These are phyloP conservation scores for Aspergillus pseudoterreus DNA, from an alignment of 2,329 filamentous ascomycete genomes.

Conservation along the genomic window DNA sequence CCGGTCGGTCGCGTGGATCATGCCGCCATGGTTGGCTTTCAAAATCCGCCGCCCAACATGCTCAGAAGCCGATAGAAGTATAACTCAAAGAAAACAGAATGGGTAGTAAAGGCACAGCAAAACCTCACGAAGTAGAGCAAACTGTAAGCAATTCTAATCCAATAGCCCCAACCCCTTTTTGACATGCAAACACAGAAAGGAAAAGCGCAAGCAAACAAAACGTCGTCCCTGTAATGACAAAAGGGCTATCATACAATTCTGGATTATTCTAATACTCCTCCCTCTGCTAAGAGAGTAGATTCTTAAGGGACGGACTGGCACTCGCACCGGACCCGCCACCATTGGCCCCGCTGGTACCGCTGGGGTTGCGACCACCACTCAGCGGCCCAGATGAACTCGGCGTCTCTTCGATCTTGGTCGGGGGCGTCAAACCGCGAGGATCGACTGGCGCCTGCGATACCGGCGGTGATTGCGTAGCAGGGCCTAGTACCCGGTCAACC, in stretches of 20 bases:
- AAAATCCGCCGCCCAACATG: no score
- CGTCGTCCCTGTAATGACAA: constrained; percentile 1
- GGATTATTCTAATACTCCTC: neutral
- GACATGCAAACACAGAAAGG: constrained; percentile 5
- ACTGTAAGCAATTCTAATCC: constrained; percentile 4
- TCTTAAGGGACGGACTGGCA: constrained; percentile 71
- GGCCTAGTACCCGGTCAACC: constrained; percentile 33
- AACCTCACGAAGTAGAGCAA: neutral
- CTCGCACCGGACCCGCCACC: constrained; percentile 58
- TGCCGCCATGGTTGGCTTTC: no score
- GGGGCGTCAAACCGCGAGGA: constrained; percentile 31
- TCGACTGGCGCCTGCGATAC: constrained; percentile 32
- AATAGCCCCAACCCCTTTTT: constrained; percentile 9
- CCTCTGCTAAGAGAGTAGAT: constrained; percentile 60
- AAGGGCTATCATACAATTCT: constrained; percentile 16
- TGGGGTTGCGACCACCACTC: constrained; percentile 25
- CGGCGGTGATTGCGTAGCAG: constrained; percentile 34
- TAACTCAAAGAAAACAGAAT: constrained; percentile 2
- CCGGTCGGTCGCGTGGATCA: no score
- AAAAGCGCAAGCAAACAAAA: constrained; percentile 2
- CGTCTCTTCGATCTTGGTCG: constrained; percentile 28
- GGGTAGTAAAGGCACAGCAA: neutral
- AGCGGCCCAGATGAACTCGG: constrained; percentile 20
- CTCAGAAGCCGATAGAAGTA: neutral
- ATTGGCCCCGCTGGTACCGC: constrained; percentile 24